A percentile compares a stretch with the other conserved stretches of the same genome.
Evolutionary conservation across 129 eudicot genomes (phyloP).

Genomic region (Tagetes erecta): DNA sequence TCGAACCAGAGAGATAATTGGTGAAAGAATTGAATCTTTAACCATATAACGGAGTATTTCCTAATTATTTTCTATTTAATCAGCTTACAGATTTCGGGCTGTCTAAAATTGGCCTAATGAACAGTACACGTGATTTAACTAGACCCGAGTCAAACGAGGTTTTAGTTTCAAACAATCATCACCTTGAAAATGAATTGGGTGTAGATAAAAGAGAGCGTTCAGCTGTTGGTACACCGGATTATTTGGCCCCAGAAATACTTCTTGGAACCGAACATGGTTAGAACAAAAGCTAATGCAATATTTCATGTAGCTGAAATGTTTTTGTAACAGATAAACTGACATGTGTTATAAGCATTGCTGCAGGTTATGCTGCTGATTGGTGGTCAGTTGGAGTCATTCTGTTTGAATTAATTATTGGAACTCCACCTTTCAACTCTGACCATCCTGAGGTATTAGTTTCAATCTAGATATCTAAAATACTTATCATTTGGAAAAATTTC

Average conservation of each 20-base stretch:
- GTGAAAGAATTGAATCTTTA: neutral
- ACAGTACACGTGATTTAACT: slow-evolving; percentile 64
- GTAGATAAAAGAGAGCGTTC: slow-evolving; percentile 49
- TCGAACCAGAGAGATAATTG: neutral
- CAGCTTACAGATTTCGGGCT: slow-evolving; percentile 96
- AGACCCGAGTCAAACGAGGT: slow-evolving; percentile 43
- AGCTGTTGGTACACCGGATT: slow-evolving; percentile 96
- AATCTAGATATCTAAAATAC: slow-evolving; percentile 19
- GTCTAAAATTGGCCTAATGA: slow-evolving; percentile 86
- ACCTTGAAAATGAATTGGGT: slow-evolving; percentile 34
- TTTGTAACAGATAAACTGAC: slow-evolving; percentile 19
- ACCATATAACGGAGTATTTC: neutral
- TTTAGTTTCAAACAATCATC: slow-evolving; percentile 35
- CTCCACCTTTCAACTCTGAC: slow-evolving; percentile 78
- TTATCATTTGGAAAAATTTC: neutral
- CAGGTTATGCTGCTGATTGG: slow-evolving; percentile 91
- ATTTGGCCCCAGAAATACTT: slow-evolving; percentile 90
- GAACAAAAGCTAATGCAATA: slow-evolving; percentile 20
- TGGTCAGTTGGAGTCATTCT: slow-evolving; percentile 89
- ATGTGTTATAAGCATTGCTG: slow-evolving; percentile 25
- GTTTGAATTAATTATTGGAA: slow-evolving; percentile 68
- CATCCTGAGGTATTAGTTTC: slow-evolving; percentile 74
- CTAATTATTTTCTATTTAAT: slow-evolving; percentile 31
- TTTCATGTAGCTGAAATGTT: slow-evolving; percentile 15
- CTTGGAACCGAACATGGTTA: slow-evolving; percentile 90